Base-by-base conservation (phyloP, 257 asterid species). In the Thymus quinquecostatus region DNA sequence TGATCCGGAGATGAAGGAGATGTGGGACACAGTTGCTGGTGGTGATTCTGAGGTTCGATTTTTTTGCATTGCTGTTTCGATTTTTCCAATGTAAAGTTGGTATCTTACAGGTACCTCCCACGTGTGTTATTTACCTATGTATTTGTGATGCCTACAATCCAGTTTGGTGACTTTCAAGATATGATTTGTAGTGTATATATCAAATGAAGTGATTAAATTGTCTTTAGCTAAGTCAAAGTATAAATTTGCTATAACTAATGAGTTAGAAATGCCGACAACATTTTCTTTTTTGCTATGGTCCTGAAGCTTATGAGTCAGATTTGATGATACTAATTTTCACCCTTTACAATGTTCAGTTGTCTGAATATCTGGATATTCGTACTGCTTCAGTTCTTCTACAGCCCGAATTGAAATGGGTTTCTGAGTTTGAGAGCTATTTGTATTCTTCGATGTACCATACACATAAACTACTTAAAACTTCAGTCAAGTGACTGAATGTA, bases 21-120 rank as follows among this genome's bases (percentile, higher is more conserved):
- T 91, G 96, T 94, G 99, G 98, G 96, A 88, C 30, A 91, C 97
- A 5, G 60, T 91, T 45, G 96, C 96, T 2, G 97, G 96, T 2
- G 69, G 69, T 36, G 84, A 76, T 75, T 80, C 76, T 21, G 84
- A 80, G 84, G 84, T 71, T 80, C 29, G 53, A 13, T 2, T 55
- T 28, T 29, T 28, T 51, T 72, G 71, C 72, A 32, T 32, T 70
- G 29, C 55, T 13, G 32, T 41, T 60, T 10, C 3, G 7, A 9
- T 60, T 10, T 56, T 63, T 3, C 56, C 27, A 30, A 30, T 50
- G 9, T 10, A 28, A 34, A 30, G 65, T 14, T 63, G 51, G 75
- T 11, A 3, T n/a, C 21, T 56, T 51, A 45, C 21, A 29, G 28
- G 21, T 29, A 8, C 44, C 13, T 64, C 68, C 60, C 55, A 1